Percentiles rank a stretch among this genome's conserved stretches.
These are phyloP conservation scores for Botrytis porri DNA, from an alignment of 2,329 filamentous ascomycete species.

Conservation along the genomic window DNA sequence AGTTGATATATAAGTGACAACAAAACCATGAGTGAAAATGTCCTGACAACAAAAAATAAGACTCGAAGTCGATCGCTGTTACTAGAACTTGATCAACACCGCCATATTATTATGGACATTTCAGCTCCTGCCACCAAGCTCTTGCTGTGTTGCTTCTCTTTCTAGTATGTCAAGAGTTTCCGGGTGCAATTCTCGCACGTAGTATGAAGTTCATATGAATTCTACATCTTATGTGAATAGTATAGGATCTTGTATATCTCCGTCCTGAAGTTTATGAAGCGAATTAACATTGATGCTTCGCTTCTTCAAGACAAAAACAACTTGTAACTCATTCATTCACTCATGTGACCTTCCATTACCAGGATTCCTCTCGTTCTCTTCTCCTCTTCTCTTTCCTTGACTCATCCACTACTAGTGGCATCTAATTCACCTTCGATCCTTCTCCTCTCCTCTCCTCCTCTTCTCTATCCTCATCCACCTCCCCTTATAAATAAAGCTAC, in stretches of 20 bases:
- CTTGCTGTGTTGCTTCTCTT: neutral
- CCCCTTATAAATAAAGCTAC: too few relatives aligned
- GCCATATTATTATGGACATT: neutral
- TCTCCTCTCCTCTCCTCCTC: neutral
- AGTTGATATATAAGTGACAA: neutral
- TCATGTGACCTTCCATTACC: neutral
- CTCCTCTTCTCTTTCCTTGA: neutral
- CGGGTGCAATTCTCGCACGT: neutral
- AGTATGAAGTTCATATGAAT: neutral
- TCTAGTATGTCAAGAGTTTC: neutral
- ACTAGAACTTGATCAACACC: neutral
- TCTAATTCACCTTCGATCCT: neutral
- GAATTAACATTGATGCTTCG: neutral
- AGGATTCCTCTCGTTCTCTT: too few relatives aligned
- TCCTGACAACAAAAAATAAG: neutral
- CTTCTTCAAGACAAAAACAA: fast-evolving
- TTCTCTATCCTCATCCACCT: too few relatives aligned
- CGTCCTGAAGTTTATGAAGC: neutral
- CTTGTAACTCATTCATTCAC: neutral
- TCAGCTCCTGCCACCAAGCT: neutral
- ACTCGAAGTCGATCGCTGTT: neutral
- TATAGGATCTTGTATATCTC: neutral
- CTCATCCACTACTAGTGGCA: neutral
- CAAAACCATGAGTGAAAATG: neutral
- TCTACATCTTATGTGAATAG: neutral